phyloP scores from a whole-genome alignment of 2,329 filamentous ascomycete species.

The Trichoderma sp. region DNA sequence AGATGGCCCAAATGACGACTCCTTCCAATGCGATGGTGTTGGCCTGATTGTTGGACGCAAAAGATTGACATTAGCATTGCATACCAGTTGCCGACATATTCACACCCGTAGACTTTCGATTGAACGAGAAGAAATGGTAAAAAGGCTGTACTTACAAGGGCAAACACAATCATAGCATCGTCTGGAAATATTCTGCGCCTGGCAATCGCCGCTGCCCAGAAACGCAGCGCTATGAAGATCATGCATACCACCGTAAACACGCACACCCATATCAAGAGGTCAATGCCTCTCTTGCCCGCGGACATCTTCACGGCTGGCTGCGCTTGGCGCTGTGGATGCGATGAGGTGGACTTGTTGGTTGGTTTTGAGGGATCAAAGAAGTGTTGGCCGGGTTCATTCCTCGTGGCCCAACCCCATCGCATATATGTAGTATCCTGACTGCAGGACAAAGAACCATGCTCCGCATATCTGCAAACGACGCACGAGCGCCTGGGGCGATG shows the following conservation, averaged over 20 bases:
- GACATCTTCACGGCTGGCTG: background rate
- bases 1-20: conserved; percentile 33
- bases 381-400: background rate
- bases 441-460: conserved; percentile 1
- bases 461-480: background rate
- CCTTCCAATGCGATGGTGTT: conserved; percentile 29
- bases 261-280: conserved; percentile 26
- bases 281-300: conserved; percentile 3
- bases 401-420: conserved; percentile 4
- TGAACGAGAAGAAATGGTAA: background rate
- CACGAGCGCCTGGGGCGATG: background rate
- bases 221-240: conserved; percentile 32
- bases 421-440: conserved; percentile 15
- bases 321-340: background rate
- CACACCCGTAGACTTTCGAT: background rate
- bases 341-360: background rate
- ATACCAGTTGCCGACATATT: background rate
- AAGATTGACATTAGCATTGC: conserved; percentile 20
- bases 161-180: conserved; percentile 33
- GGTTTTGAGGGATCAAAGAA: conserved; percentile 1
- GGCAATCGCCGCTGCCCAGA: conserved; percentile 32
- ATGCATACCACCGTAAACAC: conserved; percentile 31
- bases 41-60: conserved; percentile 9
- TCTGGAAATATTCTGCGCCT: conserved; percentile 33
- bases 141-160: conserved; percentile 31